Base-by-base conservation (phyloP, 1,284 basidiomycete genomes). In the Sporisorium iseilematis-ciliati region DNA sequence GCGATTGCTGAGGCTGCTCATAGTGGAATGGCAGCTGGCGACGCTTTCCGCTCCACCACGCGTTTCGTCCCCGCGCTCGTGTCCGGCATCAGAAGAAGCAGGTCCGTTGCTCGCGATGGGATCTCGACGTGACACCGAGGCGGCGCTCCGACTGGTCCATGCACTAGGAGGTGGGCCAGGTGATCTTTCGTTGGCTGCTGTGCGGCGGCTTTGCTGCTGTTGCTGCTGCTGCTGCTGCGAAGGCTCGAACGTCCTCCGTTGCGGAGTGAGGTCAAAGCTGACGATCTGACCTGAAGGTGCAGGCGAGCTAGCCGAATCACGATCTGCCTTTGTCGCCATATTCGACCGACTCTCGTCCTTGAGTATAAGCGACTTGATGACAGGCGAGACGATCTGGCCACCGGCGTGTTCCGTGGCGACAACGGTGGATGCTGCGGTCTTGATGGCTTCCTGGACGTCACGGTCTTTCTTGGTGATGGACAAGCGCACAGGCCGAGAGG, bases 1-100 rank as follows among this genome's bases (percentile, higher is more conserved):
- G 14, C 79, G 65, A 52, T 66, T 61, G 41, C 59, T 61, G 43
- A 81, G 56, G 58, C 49, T 77, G 50, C 48, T 55, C 18, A 57
- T 35, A 4, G 56, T 65, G 6, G 77, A 71, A n/a, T 66, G 55
- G 18, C 54, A 45, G 53, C 63, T 63, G 35, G 57, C 50, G 10
- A 64, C 71, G 16, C 53, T 57, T 12, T 25, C 45, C 5, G 65
- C 65, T 11, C 71, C 61, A 26, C 43, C 50, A 14, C 59, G 60
- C 0, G 7, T 21, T 2, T 57, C 49, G 10, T 54, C 64, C 2
- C 29, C n/a, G 6, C 38, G 50, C 2, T 25, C 60, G 41, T 54
- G 57, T 7, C 60, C 61, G 5, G 41, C 10, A 20, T 65, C 68
- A n/a, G 59, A 62, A 21, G 25, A 41, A 20, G 11, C 43, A 12